Percentiles rank a stretch among this genome's conserved stretches.
Conservation (phyloP, 2,329 filamentous ascomycete species). For the Aureobasidium sp. region DNA sequence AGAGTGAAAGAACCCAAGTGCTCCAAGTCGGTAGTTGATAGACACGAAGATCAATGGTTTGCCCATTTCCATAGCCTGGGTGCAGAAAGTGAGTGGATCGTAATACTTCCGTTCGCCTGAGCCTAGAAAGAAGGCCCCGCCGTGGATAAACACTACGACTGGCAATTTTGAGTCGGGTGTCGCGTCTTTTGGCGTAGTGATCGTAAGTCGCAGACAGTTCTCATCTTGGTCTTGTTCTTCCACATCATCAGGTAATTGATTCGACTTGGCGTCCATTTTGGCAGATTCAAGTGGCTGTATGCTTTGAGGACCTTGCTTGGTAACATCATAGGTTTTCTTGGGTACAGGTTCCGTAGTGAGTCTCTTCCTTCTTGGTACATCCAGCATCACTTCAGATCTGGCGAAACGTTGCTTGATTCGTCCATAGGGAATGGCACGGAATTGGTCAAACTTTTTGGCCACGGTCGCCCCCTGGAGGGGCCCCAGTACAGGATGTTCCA, state of each 20-base stretch:
- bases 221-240: constrained; percentile 20
- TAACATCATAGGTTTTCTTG: constrained; percentile 16
- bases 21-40: constrained; percentile 24
- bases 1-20: constrained; percentile 25
- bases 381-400: constrained; percentile 5
- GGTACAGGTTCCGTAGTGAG: background rate
- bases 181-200: constrained; percentile 14
- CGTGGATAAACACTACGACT: constrained; percentile 24
- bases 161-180: constrained; percentile 4
- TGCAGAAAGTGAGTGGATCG: constrained; percentile 17
- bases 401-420: constrained; percentile 22
- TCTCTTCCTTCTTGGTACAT: background rate
- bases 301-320: constrained; percentile 17
- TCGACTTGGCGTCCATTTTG: constrained; percentile 21
- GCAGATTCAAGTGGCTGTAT: constrained; percentile 20
- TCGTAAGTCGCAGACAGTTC: constrained; percentile 21
- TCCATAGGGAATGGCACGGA: constrained; percentile 23
- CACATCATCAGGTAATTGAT: constrained; percentile 20
- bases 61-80: constrained; percentile 13
- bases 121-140: constrained; percentile 23
- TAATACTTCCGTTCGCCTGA: constrained; percentile 21
- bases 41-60: constrained; percentile 22
- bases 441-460: constrained; percentile 12
- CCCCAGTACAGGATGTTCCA: constrained; percentile 18
- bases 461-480: constrained; percentile 9